Conservation (phyloP, 2,329 filamentous ascomycete genomes). For the Aspergillus candidus region DNA sequence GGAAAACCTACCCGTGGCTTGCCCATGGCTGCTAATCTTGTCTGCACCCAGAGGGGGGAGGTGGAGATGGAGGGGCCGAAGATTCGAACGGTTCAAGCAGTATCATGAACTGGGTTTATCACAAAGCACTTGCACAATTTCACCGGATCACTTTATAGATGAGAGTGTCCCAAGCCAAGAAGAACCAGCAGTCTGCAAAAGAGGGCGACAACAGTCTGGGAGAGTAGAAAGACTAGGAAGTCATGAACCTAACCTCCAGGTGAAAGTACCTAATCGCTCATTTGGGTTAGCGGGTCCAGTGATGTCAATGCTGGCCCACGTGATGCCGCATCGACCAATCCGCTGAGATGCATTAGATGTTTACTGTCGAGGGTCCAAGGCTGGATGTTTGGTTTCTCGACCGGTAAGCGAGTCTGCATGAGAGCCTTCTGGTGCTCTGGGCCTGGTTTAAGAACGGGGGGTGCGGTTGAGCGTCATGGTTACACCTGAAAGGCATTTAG, state of each 20-base stretch:
- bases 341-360: too few species aligned
- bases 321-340: neutral
- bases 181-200: neutral
- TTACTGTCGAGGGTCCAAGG: too few species aligned
- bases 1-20: constrained; percentile 48
- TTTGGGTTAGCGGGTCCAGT: constrained; percentile 4
- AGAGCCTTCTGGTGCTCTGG: too few species aligned
- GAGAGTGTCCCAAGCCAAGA: too few species aligned
- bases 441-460: too few species aligned
- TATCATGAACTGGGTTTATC: neutral
- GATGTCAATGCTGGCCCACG: constrained; percentile 9
- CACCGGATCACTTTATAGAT: neutral
- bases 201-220: neutral
- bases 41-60: neutral
- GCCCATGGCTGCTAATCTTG: constrained; percentile 40
- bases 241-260: constrained; percentile 2
- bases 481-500: too few species aligned
- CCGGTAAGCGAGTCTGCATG: too few species aligned
- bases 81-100: neutral
- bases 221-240: constrained; percentile 3
- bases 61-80: neutral
- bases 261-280: constrained; percentile 1
- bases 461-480: too few species aligned
- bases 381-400: too few species aligned
- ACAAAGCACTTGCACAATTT: neutral